Evolutionary conservation across 495 filamentous ascomycete genomes (phyloP).

Genomic region (Podospora conica): DNA sequence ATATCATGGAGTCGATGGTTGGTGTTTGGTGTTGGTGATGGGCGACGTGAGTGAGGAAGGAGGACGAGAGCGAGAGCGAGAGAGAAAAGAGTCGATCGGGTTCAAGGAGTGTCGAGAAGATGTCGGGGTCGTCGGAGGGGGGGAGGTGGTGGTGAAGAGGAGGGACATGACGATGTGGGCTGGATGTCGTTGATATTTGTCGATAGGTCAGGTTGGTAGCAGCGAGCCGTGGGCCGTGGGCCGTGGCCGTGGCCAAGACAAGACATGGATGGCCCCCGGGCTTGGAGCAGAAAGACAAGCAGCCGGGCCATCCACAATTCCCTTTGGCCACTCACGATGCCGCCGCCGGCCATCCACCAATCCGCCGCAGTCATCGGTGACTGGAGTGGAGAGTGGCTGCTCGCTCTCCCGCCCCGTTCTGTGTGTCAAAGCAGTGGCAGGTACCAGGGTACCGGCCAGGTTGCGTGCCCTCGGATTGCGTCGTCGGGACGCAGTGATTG

Average conservation of each 20-base stretch:
- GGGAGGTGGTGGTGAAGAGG: constrained; percentile 22
- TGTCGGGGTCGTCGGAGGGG: constrained; percentile 11
- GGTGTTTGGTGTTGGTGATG: constrained; percentile 10
- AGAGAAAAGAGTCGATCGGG: constrained; percentile 17
- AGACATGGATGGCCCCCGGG: neutral
- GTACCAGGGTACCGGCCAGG: constrained; percentile 19
- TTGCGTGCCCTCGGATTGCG: constrained; percentile 26
- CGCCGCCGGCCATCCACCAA: neutral
- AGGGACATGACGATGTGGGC: constrained; percentile 25
- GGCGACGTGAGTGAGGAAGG: constrained; percentile 14
- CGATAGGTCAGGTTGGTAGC: constrained; percentile 12
- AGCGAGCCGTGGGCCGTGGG: neutral
- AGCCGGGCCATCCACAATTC: neutral
- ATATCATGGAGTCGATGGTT: constrained; percentile 12
- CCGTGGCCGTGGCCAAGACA: neutral
- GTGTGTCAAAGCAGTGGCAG: constrained; percentile 21
- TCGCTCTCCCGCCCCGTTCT: constrained; percentile 29
- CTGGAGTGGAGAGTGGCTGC: constrained; percentile 1
- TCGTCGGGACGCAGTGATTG: constrained; percentile 32
- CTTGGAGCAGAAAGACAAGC: neutral
- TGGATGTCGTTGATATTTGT: constrained; percentile 32
- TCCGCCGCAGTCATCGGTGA: neutral
- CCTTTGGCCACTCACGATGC: neutral
- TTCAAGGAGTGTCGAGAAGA: constrained; percentile 33
- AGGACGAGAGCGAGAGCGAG: constrained; percentile 16